Evolutionary conservation across 805 yeast species (phyloP).

Genomic region (Candida coleopterorum): DNA sequence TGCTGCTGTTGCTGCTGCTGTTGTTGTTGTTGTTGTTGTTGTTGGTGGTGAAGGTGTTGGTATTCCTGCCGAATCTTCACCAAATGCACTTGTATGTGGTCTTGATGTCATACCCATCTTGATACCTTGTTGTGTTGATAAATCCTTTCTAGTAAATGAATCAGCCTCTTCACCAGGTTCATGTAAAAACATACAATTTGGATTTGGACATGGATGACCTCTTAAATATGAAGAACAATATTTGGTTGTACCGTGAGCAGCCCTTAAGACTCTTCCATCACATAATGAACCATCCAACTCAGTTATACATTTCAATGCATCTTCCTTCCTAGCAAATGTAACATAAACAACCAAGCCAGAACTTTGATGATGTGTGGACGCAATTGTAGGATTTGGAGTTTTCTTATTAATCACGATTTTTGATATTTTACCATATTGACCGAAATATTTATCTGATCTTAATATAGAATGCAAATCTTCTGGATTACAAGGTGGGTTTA

Average conservation of each 20-base stretch:
- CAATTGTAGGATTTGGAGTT: constrained; percentile 39
- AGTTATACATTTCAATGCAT: constrained; percentile 88
- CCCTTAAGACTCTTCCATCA: constrained; percentile 85
- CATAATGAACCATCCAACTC: constrained; percentile 90
- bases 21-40: not conserved
- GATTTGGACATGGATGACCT: constrained; percentile 96
- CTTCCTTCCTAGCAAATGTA: constrained; percentile 88
- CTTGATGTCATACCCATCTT: constrained; percentile 42
- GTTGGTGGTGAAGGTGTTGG: too few relatives aligned
- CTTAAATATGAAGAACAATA: constrained; percentile 95
- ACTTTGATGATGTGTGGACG: constrained; percentile 40
- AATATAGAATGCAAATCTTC: constrained; percentile 79
- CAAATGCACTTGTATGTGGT: constrained; percentile 6
- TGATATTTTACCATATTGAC: constrained; percentile 95
- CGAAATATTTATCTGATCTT: constrained; percentile 89
- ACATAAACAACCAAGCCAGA: constrained; percentile 94
- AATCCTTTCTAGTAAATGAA: constrained; percentile 84
- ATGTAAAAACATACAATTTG: constrained; percentile 97
- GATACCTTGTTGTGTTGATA: constrained; percentile 69
- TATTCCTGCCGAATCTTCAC: constrained; percentile 5
- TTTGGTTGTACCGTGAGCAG: constrained; percentile 98
- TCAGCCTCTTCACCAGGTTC: constrained; percentile 99
- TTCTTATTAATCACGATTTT: constrained; percentile 90
- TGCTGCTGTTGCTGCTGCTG: constrained; percentile 9
- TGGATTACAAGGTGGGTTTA: constrained; percentile 78